Evolutionary conservation across 768 basidiomycete species (phyloP), one percentile per base, ranked within the genome.

Genomic region (Lenzites betulinus): DNA sequence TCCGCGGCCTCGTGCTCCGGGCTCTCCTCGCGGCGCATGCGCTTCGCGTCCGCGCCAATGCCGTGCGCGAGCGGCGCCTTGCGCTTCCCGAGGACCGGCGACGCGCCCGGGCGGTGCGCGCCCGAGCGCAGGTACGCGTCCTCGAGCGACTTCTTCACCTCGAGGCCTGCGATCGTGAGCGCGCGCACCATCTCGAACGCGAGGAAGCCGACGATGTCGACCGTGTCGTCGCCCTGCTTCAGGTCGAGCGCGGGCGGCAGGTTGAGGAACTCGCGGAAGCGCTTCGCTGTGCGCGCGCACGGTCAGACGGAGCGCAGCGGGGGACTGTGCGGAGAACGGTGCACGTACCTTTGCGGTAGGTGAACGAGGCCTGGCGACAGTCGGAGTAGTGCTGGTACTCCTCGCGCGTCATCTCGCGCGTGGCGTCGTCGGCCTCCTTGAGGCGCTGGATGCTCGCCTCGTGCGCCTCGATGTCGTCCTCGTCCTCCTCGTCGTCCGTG

Each of bases 381-480:
- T 96, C 94, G 3, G 95, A 95, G 71, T 97, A 97, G 70, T 95
- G 94, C 60, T 95, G 91, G 72, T 98, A 98, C 68, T 98, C 93
- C 71, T 98, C 95, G 67, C 92, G 83, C 8, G 94, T 95, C 95
- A 98, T 98, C 75, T 93, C 86, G 46, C 92, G 83, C 1, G 95
- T 98, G 12, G 93, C 89, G 64, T 95, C 93, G 74, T 98, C 95
- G 2, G 94, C 93, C 81, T 97, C 95, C 77, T 90, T 89, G 44
- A 97, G 77, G 18, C 95, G 84, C 69, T 89, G 87, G 52, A 95
- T 87, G n/a, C 91, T 94, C 15, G 93, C 94, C 70, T 95, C 93
- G 70, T 95, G 92, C 0, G 95, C 95, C 73, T 97, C 95, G 28
- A 95, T 87, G 66, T 96, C 95, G 66, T 96, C 95, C 64, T 96